These are phyloP conservation scores for Metarhizium humberi DNA, from an alignment of 2,329 filamentous ascomycete genomes.

Conservation along the genomic window DNA sequence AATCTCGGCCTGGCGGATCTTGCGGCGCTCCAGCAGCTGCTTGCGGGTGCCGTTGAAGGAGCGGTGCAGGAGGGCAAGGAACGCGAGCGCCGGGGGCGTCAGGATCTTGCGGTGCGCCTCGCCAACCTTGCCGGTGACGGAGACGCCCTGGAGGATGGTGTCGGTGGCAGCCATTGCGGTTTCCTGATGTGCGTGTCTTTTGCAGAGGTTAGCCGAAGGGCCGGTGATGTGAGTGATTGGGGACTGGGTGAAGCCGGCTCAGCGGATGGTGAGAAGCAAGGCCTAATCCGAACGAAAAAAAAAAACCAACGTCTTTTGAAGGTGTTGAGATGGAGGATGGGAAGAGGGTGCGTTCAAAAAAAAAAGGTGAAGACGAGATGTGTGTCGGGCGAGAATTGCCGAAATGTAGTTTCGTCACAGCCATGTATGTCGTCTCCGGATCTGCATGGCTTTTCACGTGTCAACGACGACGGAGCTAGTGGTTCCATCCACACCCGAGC, in stretches of 20 bases:
- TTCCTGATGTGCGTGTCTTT: constrained; percentile 3
- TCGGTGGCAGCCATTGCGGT: constrained; percentile 58
- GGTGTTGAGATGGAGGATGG: too few species aligned
- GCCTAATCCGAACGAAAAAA: neutral
- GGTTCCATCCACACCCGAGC: neutral
- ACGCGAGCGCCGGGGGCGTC: constrained; percentile 80
- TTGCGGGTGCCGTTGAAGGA: constrained; percentile 90
- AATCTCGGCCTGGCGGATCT: constrained; percentile 81
- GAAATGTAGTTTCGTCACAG: constrained; percentile 7
- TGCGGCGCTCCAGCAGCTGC: constrained; percentile 75
- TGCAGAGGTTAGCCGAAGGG: neutral
- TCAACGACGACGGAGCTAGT: constrained; percentile 12
- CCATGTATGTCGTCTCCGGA: neutral
- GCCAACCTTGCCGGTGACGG: constrained; percentile 70
- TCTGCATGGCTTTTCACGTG: constrained; percentile 22
- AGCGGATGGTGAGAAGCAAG: neutral
- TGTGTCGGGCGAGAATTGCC: constrained; percentile 3
- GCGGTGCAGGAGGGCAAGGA: constrained; percentile 88
- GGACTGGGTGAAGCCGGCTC: neutral
- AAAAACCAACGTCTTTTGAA: neutral
- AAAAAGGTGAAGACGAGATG: neutral
- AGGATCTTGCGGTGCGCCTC: constrained; percentile 83
- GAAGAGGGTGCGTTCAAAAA: too few species aligned
- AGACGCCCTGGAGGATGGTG: constrained; percentile 76
- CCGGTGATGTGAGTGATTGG: neutral